Base-by-base conservation (phyloP, 192 early-diverging fungal genomes). In the Jimgerdemannia lactiflua region DNA sequence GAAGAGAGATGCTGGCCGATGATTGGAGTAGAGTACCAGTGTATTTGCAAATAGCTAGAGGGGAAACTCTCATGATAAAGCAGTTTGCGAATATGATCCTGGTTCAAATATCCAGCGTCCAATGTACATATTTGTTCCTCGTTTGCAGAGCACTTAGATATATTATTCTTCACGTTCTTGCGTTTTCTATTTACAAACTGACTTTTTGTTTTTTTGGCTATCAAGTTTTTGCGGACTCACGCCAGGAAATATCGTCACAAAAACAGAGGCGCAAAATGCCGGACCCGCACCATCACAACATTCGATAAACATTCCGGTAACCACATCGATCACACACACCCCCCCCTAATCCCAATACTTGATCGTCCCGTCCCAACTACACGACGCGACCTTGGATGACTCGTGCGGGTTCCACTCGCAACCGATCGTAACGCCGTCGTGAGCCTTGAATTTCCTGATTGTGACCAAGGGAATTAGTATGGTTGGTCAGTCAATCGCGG, bases 321-420 rank as follows among this genome's bases (percentile, higher is more conserved):
- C 14, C 49, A 59, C 14, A 14, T 59, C 6, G 0, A 59, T 14
- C 8, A 59, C 14, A 59, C 14, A 0, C 6, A 10, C 49, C 49
- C 49, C 6, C 4, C 67, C 67, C 74, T 83, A 91, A 59, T 89
- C 91, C 93, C 93, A 94, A 41, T 91, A 92, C 86, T 98, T 98
- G 82, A 99, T 96, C 7, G 88, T 91, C 14, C 95, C 96, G 77
- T 99, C 98, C 96, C 96, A 98, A 20, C 90, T 91, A 78, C 95
- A 96, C 10, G 98, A 98, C 2, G 92, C 95, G 3, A 99, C 91
- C 66, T 96, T 92, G 0, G 92, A 94, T 0, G 93, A 88, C 75
- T 98, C 97, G 77, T 96, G 94, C 42, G 98, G 98, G 82, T 98
- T 94, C 98, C 98, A 99, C n/a, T 92, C 93, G 29, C 89, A 91